Conservation (phyloP, 1,284 basidiomycete genomes). For the Apiotrichum montevideense region DNA sequence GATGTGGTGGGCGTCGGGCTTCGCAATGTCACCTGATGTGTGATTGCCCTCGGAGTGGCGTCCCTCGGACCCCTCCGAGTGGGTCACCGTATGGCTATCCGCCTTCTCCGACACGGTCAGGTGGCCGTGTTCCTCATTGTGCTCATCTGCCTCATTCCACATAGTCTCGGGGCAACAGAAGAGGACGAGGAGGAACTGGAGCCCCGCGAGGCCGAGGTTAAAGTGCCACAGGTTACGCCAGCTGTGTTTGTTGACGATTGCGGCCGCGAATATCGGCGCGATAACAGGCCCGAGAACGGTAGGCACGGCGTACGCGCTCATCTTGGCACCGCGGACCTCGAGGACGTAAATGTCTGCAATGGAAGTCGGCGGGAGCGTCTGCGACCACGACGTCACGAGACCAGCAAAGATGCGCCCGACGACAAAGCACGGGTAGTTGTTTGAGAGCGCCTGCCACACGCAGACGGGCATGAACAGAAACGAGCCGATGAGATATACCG, state of each 20-base stretch:
- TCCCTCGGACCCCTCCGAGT: no score
- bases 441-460: constrained; percentile 36
- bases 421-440: constrained; percentile 20
- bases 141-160: constrained; percentile 22
- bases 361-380: constrained; percentile 29
- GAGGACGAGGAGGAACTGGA: constrained; percentile 14
- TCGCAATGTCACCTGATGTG: background rate
- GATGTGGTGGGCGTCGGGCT: background rate
- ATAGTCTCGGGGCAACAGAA: constrained; percentile 43
- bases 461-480: constrained; percentile 38
- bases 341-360: constrained; percentile 32
- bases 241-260: constrained; percentile 25
- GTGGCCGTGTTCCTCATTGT: no score
- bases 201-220: constrained; percentile 27
- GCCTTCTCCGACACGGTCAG: no score
- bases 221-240: constrained; percentile 41
- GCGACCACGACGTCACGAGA: constrained; percentile 21
- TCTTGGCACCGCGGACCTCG: constrained; percentile 39
- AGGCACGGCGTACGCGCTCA: constrained; percentile 31
- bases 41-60: no score
- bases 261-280: constrained; percentile 38
- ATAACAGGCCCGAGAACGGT: constrained; percentile 33
- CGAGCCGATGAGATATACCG: constrained; percentile 41
- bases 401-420: constrained; percentile 29
- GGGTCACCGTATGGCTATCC: no score